Percentiles rank a stretch among this genome's conserved stretches.
These are phyloP conservation scores for Cutaneotrichosporon sp. DNA, from an alignment of 1,284 basidiomycete genomes.

Conservation along the genomic window DNA sequence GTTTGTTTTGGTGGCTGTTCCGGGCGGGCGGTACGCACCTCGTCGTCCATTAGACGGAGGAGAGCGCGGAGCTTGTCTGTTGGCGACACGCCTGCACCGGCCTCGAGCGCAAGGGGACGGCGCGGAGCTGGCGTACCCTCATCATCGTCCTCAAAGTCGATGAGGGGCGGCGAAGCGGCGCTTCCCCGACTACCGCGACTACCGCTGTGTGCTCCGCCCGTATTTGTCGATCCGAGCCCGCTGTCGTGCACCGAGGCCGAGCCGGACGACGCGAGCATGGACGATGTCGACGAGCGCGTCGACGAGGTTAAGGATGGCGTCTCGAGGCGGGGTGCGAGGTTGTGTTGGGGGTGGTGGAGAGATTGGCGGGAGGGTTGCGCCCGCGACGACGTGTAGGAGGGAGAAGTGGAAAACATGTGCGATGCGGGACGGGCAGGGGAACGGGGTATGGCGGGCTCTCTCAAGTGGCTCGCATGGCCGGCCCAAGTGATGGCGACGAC, in stretches of 20 bases:
- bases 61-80: conserved; percentile 17
- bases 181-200: no score
- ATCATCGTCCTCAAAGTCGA: conserved; percentile 13
- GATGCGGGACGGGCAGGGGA: not conserved
- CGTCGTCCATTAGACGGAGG: conserved; percentile 14
- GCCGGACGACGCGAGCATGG: conserved; percentile 7
- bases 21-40: conserved; percentile 1
- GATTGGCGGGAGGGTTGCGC: not conserved
- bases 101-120: conserved; percentile 5
- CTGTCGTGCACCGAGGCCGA: conserved; percentile 4
- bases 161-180: conserved; percentile 9
- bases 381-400: not conserved
- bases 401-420: not conserved
- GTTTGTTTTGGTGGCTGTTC: not conserved
- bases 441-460: no score
- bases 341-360: not conserved
- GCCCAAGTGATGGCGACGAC: no score
- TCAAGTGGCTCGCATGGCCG: conserved; percentile 2
- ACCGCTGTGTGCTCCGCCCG: conserved; percentile 2
- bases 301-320: conserved; percentile 12
- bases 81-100: conserved; percentile 13
- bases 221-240: conserved; percentile 1
- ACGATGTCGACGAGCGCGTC: conserved; percentile 9
- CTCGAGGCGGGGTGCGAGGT: conserved; percentile 3
- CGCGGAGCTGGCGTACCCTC: not conserved